A percentile compares a stretch with the other conserved stretches of the same genome.
These are phyloP conservation scores for Penicillium sp. DNA, from an alignment of 2,329 filamentous ascomycete genomes.

Conservation along the genomic window DNA sequence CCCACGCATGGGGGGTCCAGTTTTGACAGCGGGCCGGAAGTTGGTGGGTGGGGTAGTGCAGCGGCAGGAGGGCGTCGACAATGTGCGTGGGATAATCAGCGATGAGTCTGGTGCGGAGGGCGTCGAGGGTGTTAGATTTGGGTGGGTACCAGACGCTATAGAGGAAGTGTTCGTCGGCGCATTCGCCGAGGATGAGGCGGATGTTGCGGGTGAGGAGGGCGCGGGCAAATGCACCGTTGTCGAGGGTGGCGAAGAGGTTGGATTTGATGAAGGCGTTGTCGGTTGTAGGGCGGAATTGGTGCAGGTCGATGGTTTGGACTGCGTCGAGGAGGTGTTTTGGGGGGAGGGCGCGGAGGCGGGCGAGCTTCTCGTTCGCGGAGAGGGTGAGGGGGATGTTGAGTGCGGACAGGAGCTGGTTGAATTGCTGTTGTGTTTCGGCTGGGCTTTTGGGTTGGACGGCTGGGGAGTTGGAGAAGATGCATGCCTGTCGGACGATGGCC, in stretches of 20 bases:
- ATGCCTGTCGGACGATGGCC: conserved; percentile 52
- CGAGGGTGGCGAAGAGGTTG: conserved; percentile 50
- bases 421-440: conserved; percentile 53
- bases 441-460: conserved; percentile 56
- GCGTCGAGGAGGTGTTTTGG: conserved; percentile 47
- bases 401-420: conserved; percentile 51
- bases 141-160: conserved; percentile 57
- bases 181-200: conserved; percentile 58
- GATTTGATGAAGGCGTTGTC: conserved; percentile 52
- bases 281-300: conserved; percentile 58
- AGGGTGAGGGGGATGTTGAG: conserved; percentile 49
- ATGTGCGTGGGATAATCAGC: conserved; percentile 55
- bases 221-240: conserved; percentile 51
- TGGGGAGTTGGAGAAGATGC: conserved; percentile 58
- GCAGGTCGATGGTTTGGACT: conserved; percentile 46
- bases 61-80: conserved; percentile 47
- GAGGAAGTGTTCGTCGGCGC: conserved; percentile 54
- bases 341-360: conserved; percentile 45
- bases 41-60: conserved; percentile 47
- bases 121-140: conserved; percentile 39
- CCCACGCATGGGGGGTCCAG: conserved; percentile 56
- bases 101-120: conserved; percentile 50
- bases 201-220: conserved; percentile 49
- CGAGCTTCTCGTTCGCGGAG: conserved; percentile 48
- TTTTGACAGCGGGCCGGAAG: conserved; percentile 45